phyloP scores from a whole-genome alignment of 2,329 filamentous ascomycete genomes.

The Penicillium frequentans region DNA sequence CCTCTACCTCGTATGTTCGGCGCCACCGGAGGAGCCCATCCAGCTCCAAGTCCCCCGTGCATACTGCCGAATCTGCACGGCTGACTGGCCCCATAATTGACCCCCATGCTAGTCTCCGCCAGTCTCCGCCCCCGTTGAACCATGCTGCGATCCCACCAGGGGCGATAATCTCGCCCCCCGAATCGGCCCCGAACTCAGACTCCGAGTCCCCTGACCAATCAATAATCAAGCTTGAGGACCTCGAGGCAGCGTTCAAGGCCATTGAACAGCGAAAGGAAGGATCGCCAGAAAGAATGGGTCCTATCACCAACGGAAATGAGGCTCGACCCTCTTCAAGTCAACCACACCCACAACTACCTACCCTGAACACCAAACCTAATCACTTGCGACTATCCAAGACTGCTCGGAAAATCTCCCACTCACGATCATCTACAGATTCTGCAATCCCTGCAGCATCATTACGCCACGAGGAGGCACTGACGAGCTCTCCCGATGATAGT shows the following conservation, averaged over 20 bases:
- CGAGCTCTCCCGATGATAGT: slow-evolving; percentile 45
- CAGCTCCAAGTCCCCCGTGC: slow-evolving; percentile 35
- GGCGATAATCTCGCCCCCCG: slow-evolving; percentile 86
- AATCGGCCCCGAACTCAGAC: slow-evolving; percentile 77
- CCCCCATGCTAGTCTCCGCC: slow-evolving; percentile 65
- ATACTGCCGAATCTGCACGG: slow-evolving; percentile 7
- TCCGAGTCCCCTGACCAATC: slow-evolving; percentile 56
- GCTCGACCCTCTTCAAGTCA: slow-evolving; percentile 29
- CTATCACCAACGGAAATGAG: slow-evolving; percentile 11
- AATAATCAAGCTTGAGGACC: slow-evolving; percentile 57
- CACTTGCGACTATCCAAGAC: slow-evolving; percentile 51
- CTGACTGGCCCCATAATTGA: slow-evolving; percentile 33
- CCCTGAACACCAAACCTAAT: slow-evolving; percentile 11
- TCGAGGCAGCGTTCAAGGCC: slow-evolving; percentile 79
- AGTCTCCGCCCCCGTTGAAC: slow-evolving; percentile 80
- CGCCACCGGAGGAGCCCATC: slow-evolving; percentile 62
- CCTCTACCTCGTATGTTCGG: slow-evolving; percentile 62
- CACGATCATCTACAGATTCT: slow-evolving; percentile 59
- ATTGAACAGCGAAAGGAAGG: slow-evolving; percentile 56
- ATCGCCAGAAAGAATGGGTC: slow-evolving; percentile 28
- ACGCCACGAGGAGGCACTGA: slow-evolving; percentile 43
- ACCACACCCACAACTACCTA: slow-evolving; percentile 12
- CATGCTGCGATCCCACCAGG: slow-evolving; percentile 76
- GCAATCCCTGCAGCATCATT: slow-evolving; percentile 51
- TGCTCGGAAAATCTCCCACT: slow-evolving; percentile 62